phyloP scores from a whole-genome alignment of 78 protist species.

The Guillardia theta region DNA sequence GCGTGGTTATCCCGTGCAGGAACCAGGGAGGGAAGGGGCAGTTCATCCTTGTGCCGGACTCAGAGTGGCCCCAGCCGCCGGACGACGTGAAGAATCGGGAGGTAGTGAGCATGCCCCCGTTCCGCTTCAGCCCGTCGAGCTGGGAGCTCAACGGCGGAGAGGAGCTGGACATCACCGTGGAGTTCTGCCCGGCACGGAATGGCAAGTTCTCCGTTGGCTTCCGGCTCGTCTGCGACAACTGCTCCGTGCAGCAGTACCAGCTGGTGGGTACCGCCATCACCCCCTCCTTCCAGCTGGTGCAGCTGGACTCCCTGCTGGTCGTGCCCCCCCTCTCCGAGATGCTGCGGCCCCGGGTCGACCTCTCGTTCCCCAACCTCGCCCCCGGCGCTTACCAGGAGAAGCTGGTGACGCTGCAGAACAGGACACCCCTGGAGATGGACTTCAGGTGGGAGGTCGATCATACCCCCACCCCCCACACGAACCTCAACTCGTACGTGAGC shows the following conservation, averaged over 20 bases:
- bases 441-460: neutral
- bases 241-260: neutral
- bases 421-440: neutral
- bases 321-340: neutral
- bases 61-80: neutral
- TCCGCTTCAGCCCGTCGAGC: neutral
- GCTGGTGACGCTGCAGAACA: neutral
- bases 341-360: neutral
- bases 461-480: neutral
- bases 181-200: neutral
- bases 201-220: neutral
- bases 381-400: neutral
- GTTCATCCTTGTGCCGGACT: neutral
- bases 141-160: neutral
- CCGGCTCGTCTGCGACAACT: slow-evolving; percentile 9
- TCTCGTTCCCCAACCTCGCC: neutral
- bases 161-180: neutral
- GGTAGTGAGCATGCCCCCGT: neutral
- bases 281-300: neutral
- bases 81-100: neutral
- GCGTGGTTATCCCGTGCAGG: neutral
- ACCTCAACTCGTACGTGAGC: neutral
- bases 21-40: neutral
- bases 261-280: neutral
- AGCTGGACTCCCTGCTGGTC: neutral